Evolutionary conservation across 257 asterid species (phyloP).

Genomic region (Salvia splendens): DNA sequence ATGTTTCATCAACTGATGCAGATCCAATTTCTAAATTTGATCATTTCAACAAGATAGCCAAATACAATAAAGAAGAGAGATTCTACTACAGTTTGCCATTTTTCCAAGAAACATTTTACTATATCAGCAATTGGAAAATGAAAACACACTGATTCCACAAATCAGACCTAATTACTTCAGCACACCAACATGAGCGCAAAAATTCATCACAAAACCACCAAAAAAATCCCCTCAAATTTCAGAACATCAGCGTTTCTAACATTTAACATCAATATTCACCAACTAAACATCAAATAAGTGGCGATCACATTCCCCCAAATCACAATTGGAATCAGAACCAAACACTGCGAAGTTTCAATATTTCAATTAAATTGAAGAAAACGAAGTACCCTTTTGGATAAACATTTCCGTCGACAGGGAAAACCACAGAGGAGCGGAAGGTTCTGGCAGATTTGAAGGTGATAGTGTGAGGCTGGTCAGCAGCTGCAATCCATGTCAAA

Average conservation of each 20-base stretch:
- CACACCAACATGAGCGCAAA: neutral
- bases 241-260: neutral
- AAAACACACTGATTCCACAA: neutral
- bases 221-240: neutral
- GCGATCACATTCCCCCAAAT: constrained; percentile 10
- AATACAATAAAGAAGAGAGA: neutral
- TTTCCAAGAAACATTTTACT: too few relatives aligned
- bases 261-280: neutral
- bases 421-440: constrained; percentile 60
- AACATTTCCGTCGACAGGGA: constrained; percentile 79
- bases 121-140: neutral
- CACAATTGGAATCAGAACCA: neutral
- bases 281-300: neutral
- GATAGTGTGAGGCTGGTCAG: constrained; percentile 42
- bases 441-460: constrained; percentile 33
- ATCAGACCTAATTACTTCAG: constrained; percentile 1
- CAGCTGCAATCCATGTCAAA: constrained; percentile 42
- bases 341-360: neutral
- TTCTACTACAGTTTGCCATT: neutral
- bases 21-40: neutral
- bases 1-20: neutral
- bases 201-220: neutral
- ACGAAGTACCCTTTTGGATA: constrained; percentile 73
- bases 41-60: neutral
- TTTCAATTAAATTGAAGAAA: neutral